These are phyloP conservation scores for Actinomortierella wolfii DNA, from an alignment of 371 early-diverging fungal species.

Conservation along the genomic window DNA sequence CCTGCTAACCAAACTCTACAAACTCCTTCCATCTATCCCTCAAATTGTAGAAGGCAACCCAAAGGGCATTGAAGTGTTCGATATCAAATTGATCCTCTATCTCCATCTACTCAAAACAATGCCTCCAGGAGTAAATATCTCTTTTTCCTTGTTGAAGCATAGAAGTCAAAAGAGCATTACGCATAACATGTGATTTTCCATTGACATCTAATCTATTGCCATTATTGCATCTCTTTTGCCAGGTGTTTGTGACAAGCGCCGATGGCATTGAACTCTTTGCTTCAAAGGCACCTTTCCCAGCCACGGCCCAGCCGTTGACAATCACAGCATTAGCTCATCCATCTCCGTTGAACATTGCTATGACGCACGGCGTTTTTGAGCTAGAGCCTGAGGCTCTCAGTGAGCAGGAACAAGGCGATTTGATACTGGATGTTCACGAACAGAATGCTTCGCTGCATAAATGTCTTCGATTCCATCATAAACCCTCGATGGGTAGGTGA, in stretches of 20 bases:
- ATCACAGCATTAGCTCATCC: constrained; percentile 49
- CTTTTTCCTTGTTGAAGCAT: not conserved
- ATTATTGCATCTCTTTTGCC: not conserved
- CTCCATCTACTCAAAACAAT: constrained; percentile 27
- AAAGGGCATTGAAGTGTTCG: constrained; percentile 34
- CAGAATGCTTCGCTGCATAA: constrained; percentile 19
- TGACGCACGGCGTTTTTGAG: constrained; percentile 45
- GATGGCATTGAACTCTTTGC: constrained; percentile 40
- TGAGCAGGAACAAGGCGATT: constrained; percentile 10
- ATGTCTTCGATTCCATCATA: constrained; percentile 40
- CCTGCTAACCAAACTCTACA: too few relatives aligned
- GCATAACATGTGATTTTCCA: too few relatives aligned
- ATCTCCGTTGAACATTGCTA: constrained; percentile 40
- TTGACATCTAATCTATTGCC: too few relatives aligned
- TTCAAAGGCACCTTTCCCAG: constrained; percentile 30
- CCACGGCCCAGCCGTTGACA: constrained; percentile 18
- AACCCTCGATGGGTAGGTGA: constrained; percentile 27
- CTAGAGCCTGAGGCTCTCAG: constrained; percentile 14
- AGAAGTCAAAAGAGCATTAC: too few relatives aligned
- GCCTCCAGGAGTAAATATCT: constrained; percentile 37
- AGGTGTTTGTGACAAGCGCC: constrained; percentile 44
- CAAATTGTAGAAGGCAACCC: constrained; percentile 12
- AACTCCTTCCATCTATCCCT: too few relatives aligned
- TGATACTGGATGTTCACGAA: constrained; percentile 7
- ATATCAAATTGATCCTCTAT: constrained; percentile 38